Evolutionary conservation across 2,329 filamentous ascomycete genomes (phyloP).

Genomic region (Fusarium metavorans): DNA sequence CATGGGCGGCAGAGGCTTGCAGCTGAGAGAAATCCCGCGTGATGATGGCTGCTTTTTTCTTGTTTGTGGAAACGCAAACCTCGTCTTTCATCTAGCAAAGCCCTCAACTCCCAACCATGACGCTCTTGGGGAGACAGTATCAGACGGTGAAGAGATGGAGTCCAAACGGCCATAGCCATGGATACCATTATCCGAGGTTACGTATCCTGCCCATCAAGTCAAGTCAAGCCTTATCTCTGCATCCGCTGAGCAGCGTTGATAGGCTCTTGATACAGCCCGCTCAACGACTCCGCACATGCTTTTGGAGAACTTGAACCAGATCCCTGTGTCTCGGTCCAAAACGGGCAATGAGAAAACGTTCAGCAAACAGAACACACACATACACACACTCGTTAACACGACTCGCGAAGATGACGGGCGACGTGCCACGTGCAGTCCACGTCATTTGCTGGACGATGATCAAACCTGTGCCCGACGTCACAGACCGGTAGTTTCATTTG

Average conservation of each 20-base stretch:
- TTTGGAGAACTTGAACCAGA: not conserved
- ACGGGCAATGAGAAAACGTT: constrained; percentile 17
- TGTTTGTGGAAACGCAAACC: not conserved
- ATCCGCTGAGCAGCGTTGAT: not conserved
- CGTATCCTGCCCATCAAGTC: not conserved
- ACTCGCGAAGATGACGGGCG: not conserved
- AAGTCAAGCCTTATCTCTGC: constrained; percentile 6
- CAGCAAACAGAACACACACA: not conserved
- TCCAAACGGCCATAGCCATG: not conserved
- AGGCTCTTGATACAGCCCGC: not conserved
- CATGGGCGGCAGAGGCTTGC: constrained; percentile 2
- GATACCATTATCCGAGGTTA: not conserved
- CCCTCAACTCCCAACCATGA: not conserved
- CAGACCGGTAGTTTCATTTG: constrained; percentile 6
- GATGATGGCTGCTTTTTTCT: not conserved
- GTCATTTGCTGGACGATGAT: constrained; percentile 5
- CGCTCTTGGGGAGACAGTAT: not conserved
- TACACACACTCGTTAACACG: not conserved
- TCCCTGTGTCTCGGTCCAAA: constrained; percentile 16
- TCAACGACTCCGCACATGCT: not conserved
- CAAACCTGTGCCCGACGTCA: not conserved
- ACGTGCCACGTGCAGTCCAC: constrained; percentile 3
- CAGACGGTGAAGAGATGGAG: not conserved
- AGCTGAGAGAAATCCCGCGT: not conserved
- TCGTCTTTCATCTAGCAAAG: not conserved